Conservation (phyloP, 192 early-diverging fungal species). For the Oehlia diaphana region DNA sequence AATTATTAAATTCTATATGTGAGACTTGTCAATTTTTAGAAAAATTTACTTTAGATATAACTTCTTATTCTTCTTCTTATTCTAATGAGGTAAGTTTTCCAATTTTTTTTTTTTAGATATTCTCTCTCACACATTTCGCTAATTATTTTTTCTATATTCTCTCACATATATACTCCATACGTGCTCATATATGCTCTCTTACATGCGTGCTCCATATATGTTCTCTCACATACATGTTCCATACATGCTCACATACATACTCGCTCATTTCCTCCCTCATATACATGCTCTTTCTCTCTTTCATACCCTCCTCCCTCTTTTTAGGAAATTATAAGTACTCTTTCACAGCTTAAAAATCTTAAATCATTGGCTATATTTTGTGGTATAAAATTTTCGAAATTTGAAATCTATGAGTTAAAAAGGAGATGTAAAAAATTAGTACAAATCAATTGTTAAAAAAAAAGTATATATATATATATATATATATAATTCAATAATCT, state of each 20-base stretch:
- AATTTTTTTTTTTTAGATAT: no score
- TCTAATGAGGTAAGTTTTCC: background rate
- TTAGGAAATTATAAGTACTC: background rate
- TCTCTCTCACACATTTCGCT: no score
- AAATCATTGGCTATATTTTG: constrained; percentile 6
- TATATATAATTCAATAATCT: no score
- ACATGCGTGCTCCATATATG: no score
- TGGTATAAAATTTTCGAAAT: background rate
- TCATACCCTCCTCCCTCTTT: no score
- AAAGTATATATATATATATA: no score
- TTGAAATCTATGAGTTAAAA: background rate
- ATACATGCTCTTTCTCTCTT: no score
- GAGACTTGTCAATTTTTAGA: background rate
- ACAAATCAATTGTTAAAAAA: constrained; percentile 4
- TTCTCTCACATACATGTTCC: no score
- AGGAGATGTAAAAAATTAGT: background rate
- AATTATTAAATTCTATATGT: background rate
- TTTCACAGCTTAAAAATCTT: constrained; percentile 3
- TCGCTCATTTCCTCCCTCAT: background rate
- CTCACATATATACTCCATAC: no score
- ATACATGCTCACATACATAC: no score
- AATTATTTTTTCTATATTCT: no score
- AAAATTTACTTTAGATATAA: constrained; percentile 1
- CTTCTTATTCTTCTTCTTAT: background rate
- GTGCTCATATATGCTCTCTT: no score